Evolutionary conservation across 352 stramenopile genomes (phyloP).

Genomic region (Pelagophyceae sp.): DNA sequence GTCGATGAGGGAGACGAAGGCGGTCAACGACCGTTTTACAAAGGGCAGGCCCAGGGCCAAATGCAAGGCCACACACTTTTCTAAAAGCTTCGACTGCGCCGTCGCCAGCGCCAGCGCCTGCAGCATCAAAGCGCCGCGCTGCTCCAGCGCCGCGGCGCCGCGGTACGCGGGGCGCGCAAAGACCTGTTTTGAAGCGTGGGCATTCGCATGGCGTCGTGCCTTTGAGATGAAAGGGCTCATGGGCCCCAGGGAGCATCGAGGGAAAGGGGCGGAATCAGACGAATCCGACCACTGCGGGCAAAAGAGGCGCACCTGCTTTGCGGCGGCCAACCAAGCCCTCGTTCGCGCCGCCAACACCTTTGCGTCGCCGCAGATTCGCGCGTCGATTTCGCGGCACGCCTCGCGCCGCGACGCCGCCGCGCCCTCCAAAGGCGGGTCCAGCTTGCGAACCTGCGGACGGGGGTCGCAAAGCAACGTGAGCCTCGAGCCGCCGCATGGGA

Average conservation of each 20-base stretch:
- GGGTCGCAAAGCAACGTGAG: no score
- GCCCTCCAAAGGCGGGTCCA: constrained; percentile 52
- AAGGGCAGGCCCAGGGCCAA: constrained; percentile 3
- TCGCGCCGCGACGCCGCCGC: constrained; percentile 49
- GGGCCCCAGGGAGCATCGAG: no score
- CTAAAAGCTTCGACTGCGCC: not conserved
- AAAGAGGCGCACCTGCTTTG: no score
- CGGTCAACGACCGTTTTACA: not conserved
- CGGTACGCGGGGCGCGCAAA: no score
- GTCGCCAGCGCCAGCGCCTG: constrained; percentile 26
- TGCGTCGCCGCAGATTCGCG: not conserved
- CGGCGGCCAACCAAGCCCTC: constrained; percentile 21
- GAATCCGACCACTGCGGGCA: no score
- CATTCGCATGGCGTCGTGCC: no score
- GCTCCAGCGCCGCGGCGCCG: not conserved
- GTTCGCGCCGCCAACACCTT: constrained; percentile 2
- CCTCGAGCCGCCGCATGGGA: no score
- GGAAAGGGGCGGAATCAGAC: no score
- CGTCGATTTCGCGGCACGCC: constrained; percentile 57
- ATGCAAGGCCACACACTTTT: not conserved
- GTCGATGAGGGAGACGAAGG: constrained; percentile 15
- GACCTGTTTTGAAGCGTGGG: no score
- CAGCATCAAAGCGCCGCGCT: constrained; percentile 19
- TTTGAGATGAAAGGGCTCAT: no score
- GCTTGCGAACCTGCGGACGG: constrained; percentile 54